Evolutionary conservation across 805 yeast genomes (phyloP), one percentile per base, ranked within the genome.

Genomic region (Saccharomyces kudriavzevii): DNA sequence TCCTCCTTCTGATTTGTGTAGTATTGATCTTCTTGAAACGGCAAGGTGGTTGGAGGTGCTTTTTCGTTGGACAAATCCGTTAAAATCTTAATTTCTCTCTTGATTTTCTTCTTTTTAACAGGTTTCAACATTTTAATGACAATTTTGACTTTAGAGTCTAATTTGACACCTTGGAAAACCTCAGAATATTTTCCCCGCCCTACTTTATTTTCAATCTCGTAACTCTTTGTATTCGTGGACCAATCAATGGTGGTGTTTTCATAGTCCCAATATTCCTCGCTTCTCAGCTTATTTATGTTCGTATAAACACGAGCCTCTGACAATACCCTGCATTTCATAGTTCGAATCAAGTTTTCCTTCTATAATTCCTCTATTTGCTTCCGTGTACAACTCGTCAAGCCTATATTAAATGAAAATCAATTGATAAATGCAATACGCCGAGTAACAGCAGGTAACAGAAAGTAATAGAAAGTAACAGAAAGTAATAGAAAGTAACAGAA

Each of bases 181-280:
- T 91, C 97, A n/a, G 95, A 85, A 71, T 90, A 91, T 73, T 89
- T 91, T 26, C 97, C 97, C 54, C 96, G 79, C 13, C 97, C 97
- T 20, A 91, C 85, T 70, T 90, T 89, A 57, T 79, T 77, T 52
- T 87, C 80, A 56, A 91, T 86, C 68, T 91, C 97, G 66, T 85
- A 86, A 63, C 81, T 72, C 51, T 72, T 70, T 51, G 68, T 77
- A 52, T 78, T 78, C 5, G 75, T 65, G 2, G 87, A 84, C 88
- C 88, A 84, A 46, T 77, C 77, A 30, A 84, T 77, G 11, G 76
- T 73, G 35, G 78, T 74, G 57, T 83, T 83, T 59, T 87, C 96
- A 66, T 89, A 89, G 69, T 89, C 96, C 91, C 95, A 89, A 70
- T 89, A 89, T 46, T 82, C 81, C 51, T 78, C 76, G 13, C 91